Percentiles rank a stretch among this genome's conserved stretches.
Conservation (phyloP, 129 eudicot species). For the Lactuca sativa region DNA sequence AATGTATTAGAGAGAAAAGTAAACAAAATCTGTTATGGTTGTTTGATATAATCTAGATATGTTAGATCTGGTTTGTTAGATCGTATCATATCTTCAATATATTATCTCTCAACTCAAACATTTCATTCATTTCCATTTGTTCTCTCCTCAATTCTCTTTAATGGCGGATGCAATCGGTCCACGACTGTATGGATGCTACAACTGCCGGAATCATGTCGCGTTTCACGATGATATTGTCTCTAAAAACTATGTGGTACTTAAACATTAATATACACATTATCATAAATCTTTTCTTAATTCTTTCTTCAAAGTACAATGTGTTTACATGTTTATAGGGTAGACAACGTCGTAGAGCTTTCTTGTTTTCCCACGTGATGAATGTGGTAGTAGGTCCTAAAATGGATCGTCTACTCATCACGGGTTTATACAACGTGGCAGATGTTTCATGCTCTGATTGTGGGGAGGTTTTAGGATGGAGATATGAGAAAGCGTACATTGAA, state of each 20-base stretch:
- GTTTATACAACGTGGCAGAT: slow-evolving; percentile 44
- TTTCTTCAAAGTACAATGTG: too few relatives aligned
- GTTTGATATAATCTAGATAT: background rate
- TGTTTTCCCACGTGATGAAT: slow-evolving; percentile 47
- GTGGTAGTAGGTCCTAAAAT: slow-evolving; percentile 31
- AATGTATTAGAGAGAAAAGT: background rate
- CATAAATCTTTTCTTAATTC: background rate
- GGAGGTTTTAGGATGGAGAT: slow-evolving; percentile 56
- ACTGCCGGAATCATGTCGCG: slow-evolving; percentile 45
- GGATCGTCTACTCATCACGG: slow-evolving; percentile 33
- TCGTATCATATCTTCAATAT: background rate
- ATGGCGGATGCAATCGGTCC: slow-evolving; percentile 53
- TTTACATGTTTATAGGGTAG: slow-evolving; percentile 16
- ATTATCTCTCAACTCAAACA: background rate
- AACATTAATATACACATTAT: background rate
- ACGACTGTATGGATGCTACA: slow-evolving; percentile 52
- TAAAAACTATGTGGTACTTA: slow-evolving; percentile 47
- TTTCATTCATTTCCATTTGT: slow-evolving; percentile 8
- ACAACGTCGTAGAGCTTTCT: slow-evolving; percentile 35
- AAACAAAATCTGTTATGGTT: background rate
- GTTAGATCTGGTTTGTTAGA: slow-evolving; percentile 12
- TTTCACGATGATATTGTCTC: slow-evolving; percentile 56
- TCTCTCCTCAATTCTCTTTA: background rate
- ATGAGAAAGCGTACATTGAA: slow-evolving; percentile 40
- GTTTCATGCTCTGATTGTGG: slow-evolving; percentile 45